Percentiles rank a stretch among this genome's conserved stretches.
Conservation (phyloP, 2,329 filamentous ascomycete species). For the Cladosporium sp. region DNA sequence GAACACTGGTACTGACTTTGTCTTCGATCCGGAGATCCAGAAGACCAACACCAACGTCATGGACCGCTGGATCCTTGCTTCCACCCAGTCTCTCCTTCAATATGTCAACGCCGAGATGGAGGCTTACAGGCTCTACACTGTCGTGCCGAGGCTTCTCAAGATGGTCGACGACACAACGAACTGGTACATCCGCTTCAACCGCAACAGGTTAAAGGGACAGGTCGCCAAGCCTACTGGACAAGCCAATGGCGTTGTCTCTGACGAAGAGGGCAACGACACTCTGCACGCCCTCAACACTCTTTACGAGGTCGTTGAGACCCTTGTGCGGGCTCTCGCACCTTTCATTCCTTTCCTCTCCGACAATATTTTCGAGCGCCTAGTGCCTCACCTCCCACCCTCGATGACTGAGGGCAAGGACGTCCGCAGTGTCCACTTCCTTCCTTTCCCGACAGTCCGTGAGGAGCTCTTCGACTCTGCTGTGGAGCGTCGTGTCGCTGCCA, state of each 20-base stretch:
- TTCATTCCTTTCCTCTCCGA: conserved; percentile 96
- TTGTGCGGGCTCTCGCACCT: conserved; percentile 80
- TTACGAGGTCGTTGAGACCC: conserved; percentile 86
- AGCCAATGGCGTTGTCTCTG: conserved; percentile 16
- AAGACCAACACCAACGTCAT: conserved; percentile 82
- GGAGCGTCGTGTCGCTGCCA: conserved; percentile 78
- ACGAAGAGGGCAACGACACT: conserved; percentile 77
- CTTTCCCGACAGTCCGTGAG: conserved; percentile 80
- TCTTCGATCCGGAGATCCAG: conserved; percentile 70
- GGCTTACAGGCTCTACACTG: conserved; percentile 68
- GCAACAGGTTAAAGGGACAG: conserved; percentile 75
- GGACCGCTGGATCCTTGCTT: conserved; percentile 92
- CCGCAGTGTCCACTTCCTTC: conserved; percentile 85
- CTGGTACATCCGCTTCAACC: conserved; percentile 96
- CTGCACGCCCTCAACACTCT: conserved; percentile 86
- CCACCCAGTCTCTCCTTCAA: conserved; percentile 81
- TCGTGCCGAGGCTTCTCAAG: conserved; percentile 66
- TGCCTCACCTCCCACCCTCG: conserved; percentile 71
- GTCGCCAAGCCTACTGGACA: conserved; percentile 16
- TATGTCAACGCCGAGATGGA: conserved; percentile 93
- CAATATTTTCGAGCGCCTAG: conserved; percentile 80
- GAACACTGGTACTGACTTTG: conserved; percentile 67
- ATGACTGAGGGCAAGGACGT: conserved; percentile 60
- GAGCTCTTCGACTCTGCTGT: conserved; percentile 83
- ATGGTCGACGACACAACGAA: conserved; percentile 95